Base-by-base conservation (phyloP, 2,329 filamentous ascomycete genomes). In the Fusarium sp. region DNA sequence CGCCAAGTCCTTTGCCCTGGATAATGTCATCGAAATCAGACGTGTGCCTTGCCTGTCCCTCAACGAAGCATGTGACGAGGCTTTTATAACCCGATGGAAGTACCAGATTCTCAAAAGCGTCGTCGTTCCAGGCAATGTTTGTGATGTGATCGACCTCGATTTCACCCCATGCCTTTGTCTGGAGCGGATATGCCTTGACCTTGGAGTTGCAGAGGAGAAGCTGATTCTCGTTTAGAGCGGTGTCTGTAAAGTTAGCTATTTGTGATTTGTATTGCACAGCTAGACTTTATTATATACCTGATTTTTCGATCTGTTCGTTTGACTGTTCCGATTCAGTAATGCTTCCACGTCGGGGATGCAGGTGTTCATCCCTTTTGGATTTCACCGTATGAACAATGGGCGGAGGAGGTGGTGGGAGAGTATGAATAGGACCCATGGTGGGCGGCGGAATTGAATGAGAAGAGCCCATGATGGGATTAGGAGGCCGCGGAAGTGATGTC, bases 1-100 rank as follows among this genome's bases (percentile, higher is more conserved):
- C 59, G 1, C 43, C 21, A 45, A 60, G 18, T 1, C 66, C 63
- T 18, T 58, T 67, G 0, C 62, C 62, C 46, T 39, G 18, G n/a
- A 39, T 18, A 26, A 45, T 37, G 10, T 37, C 34, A 37, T 37
- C 18, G 6, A 37, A 37, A n/a, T n/a, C 34, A n/a, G 34, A 37
- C 6, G 34, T 37, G 6, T 37, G 34, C 10, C 34, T 37, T 18
- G 10, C 18, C 34, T 37, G 18, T 3, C 18, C 34, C 34, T n/a
- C 34, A n/a, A 37, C 18, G 18, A 37, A n/a, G 18, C 34, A 37
- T 6, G 34, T 37, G 12, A 37, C 18, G 10, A 37, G 34, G 10
- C 1, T n/a, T 6, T 37, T 37, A 18, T 37, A 37, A 37, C 34
- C 34, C n/a, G 34, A 37, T 37, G 34, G 34, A 4, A n/a, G 34